Evolutionary conservation across 208 protist species (phyloP).

Genomic region (Leishmania major): DNA sequence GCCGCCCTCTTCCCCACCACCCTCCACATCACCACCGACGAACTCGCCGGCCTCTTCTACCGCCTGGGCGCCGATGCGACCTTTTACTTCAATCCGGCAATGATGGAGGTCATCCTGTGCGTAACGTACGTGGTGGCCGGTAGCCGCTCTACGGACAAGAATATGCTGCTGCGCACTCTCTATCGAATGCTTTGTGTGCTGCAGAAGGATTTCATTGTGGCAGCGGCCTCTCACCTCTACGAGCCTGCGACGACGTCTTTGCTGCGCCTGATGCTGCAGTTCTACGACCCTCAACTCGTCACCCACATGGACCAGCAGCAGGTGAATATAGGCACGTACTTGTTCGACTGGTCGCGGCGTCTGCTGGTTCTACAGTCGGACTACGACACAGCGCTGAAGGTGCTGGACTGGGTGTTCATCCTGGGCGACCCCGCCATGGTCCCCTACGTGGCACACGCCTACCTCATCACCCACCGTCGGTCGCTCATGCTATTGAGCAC

Average conservation of each 20-base stretch:
- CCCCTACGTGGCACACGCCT: conserved; percentile 73
- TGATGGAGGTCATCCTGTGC: conserved; percentile 43
- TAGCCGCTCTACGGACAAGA: conserved; percentile 16
- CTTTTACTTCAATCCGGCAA: conserved; percentile 49
- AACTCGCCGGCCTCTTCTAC: conserved; percentile 39
- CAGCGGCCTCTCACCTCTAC: conserved; percentile 48
- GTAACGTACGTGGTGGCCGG: conserved; percentile 45
- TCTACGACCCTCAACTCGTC: conserved; percentile 84
- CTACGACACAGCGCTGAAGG: conserved; percentile 39
- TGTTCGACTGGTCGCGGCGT: conserved; percentile 60
- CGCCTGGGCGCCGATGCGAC: conserved; percentile 40
- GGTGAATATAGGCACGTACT: conserved; percentile 54
- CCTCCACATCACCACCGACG: conserved; percentile 20
- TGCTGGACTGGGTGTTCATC: conserved; percentile 85
- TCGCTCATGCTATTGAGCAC: conserved; percentile 41
- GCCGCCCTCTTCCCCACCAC: conserved; percentile 18
- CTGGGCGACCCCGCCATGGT: conserved; percentile 68
- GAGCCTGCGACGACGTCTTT: conserved; percentile 33
- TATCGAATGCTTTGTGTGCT: conserved; percentile 27
- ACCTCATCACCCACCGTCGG: conserved; percentile 63
- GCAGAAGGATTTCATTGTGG: conserved; percentile 48
- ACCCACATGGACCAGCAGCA: conserved; percentile 81
- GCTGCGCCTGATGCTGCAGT: conserved; percentile 91
- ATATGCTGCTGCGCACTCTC: conserved; percentile 17
- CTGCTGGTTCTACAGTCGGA: conserved; percentile 55